These are phyloP conservation scores for Acanthamoeba castellanii DNA, from an alignment of 208 protist genomes.

Conservation along the genomic window DNA sequence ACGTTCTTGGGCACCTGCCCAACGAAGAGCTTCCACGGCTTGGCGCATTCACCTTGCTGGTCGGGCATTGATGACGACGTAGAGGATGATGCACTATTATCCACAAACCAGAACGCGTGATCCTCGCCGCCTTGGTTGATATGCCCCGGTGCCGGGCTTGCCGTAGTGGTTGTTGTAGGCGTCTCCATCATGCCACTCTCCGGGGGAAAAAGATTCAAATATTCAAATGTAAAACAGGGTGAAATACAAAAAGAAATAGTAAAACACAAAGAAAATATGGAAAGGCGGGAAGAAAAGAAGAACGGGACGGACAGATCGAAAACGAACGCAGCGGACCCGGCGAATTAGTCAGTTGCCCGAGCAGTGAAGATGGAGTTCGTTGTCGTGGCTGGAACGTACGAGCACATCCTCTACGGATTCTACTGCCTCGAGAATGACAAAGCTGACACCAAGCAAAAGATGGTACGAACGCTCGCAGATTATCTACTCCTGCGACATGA, in stretches of 20 bases:
- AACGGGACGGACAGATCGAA: not conserved
- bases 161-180: too few relatives aligned
- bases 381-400: constrained; percentile 52
- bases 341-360: not conserved
- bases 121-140: too few relatives aligned
- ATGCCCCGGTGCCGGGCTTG: too few relatives aligned
- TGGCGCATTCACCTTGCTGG: not conserved
- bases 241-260: not conserved
- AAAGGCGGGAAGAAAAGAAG: constrained; percentile 8
- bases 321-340: not conserved
- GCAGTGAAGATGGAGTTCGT: constrained; percentile 24
- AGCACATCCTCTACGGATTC: constrained; percentile 61
- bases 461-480: not conserved
- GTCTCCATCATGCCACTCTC: too few relatives aligned
- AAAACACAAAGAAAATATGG: not conserved
- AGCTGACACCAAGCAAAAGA: constrained; percentile 2
- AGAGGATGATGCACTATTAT: too few relatives aligned
- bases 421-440: constrained; percentile 31
- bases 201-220: not conserved
- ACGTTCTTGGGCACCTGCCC: constrained; percentile 81
- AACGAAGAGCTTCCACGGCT: constrained; percentile 79
- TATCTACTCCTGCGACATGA: too few relatives aligned
- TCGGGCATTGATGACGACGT: too few relatives aligned
- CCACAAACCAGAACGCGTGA: too few relatives aligned
- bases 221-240: not conserved